Evolutionary conservation across 768 basidiomycete species (phyloP), one percentile per base, ranked within the genome.

Genomic region (Coprinopsis sp.): DNA sequence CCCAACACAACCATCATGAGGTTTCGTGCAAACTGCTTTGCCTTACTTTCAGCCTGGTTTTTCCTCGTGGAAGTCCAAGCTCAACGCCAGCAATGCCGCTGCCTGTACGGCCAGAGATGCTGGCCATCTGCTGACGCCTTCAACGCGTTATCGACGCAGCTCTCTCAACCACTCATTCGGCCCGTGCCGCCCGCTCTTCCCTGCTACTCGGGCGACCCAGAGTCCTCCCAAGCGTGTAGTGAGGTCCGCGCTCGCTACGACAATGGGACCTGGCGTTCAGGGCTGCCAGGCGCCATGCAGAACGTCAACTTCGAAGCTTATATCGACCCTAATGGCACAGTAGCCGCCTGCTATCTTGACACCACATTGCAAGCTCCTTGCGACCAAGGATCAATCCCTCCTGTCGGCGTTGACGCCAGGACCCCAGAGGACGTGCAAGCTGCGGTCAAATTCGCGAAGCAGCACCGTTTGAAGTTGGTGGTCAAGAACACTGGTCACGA

Each of bases 341-440:
- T 77, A 37, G 69, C 69, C 51, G 70, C 67, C 0, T 83, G 80
- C 66, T 79, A 76, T 33, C 47, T 79, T 27, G 70, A 80, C 49
- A 71, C 69, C 0, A 59, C 65, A 0, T 54, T 73, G 1, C 69
- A 67, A 3, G 29, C 63, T 11, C 64, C 70, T 5, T 78, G 74
- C 46, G 56, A 61, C 1, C 74, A 74, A 50, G 75, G 74, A 10
- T 68, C 64, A 37, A 63, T 76, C 2, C 67, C 75, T 1, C 59
- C 67, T 1, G 50, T 67, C 13, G 70, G 67, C 1, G 71, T 72
- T 3, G 69, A 75, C 46, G 71, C 69, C 0, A 60, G 67, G 3
- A 62, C 59, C 0, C 60, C 61, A 1, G 40, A 46, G 4, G 74
- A 76, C 44, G 51, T 76, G 1, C 71, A 71, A 51, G 66, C 62